Conservation (phyloP, 805 yeast species). For the Wickerhamiella vanderwaltii region DNA sequence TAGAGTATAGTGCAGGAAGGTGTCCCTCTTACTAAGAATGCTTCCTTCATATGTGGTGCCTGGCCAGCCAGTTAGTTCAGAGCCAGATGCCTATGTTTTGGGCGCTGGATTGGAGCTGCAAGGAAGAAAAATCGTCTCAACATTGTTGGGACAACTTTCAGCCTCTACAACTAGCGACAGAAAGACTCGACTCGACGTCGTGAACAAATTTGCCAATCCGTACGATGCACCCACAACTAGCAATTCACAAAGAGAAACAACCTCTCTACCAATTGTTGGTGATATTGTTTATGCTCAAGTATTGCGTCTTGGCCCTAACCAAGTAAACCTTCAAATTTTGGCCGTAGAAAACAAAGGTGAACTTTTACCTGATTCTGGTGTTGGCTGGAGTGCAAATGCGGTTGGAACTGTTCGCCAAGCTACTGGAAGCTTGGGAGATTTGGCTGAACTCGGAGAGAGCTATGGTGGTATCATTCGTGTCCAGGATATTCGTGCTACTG, state of each 20-base stretch:
- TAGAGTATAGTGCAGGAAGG: too few relatives aligned
- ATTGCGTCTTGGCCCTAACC: conserved; percentile 49
- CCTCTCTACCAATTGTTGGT: conserved; percentile 59
- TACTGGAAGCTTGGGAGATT: conserved; percentile 32
- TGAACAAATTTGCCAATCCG: conserved; percentile 21
- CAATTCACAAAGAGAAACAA: conserved; percentile 17
- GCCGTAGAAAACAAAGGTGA: conserved; percentile 51
- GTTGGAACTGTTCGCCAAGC: conserved; percentile 23
- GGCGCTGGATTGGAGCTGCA: conserved; percentile 55
- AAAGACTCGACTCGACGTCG: conserved; percentile 17
- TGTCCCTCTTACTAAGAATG: too few relatives aligned
- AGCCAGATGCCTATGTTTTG: conserved; percentile 37
- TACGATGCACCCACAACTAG: conserved; percentile 14
- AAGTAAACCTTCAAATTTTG: conserved; percentile 67
- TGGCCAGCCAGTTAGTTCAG: conserved; percentile 54
- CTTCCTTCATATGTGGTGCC: conserved; percentile 52
- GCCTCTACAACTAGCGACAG: conserved; percentile 20
- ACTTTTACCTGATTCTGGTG: conserved; percentile 50
- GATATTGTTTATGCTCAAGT: conserved; percentile 73
- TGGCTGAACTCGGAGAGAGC: conserved; percentile 53
- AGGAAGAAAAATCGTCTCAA: conserved; percentile 38
- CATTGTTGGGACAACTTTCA: conserved; percentile 48
- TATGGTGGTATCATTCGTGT: conserved; percentile 76
- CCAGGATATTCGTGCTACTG: conserved; percentile 84
- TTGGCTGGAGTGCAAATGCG: conserved; percentile 40